Evolutionary conservation across 2,329 filamentous ascomycete species (phyloP).

Genomic region (Cryphonectria japonica): DNA sequence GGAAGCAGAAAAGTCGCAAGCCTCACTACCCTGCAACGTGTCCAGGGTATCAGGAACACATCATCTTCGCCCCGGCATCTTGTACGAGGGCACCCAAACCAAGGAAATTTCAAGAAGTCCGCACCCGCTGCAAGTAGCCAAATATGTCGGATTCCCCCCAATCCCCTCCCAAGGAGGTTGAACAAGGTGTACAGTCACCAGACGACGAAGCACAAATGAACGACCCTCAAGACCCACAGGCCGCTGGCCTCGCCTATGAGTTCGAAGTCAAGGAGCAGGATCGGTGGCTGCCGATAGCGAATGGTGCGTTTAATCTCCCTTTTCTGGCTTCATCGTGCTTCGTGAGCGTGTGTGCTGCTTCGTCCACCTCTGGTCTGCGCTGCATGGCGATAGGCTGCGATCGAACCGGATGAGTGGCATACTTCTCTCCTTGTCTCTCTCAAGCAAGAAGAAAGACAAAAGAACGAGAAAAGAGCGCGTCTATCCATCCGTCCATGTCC

Average conservation of each 20-base stretch:
- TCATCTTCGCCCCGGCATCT: conserved; percentile 56
- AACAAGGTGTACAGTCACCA: conserved; percentile 88
- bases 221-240: conserved; percentile 78
- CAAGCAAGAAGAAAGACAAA: conserved; percentile 39
- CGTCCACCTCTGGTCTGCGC: conserved; percentile 36
- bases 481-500: conserved; percentile 56
- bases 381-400: conserved; percentile 36
- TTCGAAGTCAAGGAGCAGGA: conserved; percentile 99
- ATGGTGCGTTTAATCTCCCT: conserved; percentile 77
- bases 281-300: conserved; percentile 99
- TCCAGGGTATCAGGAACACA: conserved; percentile 56
- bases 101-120: conserved; percentile 64
- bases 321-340: conserved; percentile 41
- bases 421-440: conserved; percentile 50
- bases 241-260: conserved; percentile 78
- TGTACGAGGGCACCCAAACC: conserved; percentile 60
- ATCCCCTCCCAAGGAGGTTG: conserved; percentile 93
- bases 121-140: conserved; percentile 71
- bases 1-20: conserved; percentile 48
- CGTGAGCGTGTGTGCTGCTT: conserved; percentile 37
- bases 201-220: conserved; percentile 96
- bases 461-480: conserved; percentile 40
- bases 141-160: conserved; percentile 89
- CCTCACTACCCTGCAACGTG: conserved; percentile 63
- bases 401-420: conserved; percentile 47